These are phyloP conservation scores for Lactarius vividus DNA, from an alignment of 768 basidiomycete species.

Conservation along the genomic window DNA sequence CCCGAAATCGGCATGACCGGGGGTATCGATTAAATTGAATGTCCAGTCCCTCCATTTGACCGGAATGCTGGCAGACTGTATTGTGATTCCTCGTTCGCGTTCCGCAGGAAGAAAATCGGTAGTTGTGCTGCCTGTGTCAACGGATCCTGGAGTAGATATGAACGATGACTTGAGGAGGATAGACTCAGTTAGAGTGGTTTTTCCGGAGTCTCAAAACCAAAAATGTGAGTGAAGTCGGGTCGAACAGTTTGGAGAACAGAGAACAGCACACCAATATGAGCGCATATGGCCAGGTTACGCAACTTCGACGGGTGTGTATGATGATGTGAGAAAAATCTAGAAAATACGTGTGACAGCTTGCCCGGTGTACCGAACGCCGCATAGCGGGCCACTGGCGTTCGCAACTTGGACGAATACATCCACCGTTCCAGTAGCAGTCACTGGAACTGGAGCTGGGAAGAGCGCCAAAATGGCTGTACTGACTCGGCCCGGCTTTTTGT, in stretches of 20 bases:
- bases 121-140: conserved; percentile 87
- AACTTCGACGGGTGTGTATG: conserved; percentile 41
- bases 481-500: conserved; percentile 5
- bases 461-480: not conserved
- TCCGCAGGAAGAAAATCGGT: conserved; percentile 90
- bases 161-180: conserved; percentile 75
- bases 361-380: not conserved
- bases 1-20: conserved; percentile 93
- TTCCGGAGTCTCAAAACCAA: conserved; percentile 69
- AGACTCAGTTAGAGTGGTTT: conserved; percentile 87
- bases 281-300: conserved; percentile 85
- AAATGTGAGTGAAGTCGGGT: conserved; percentile 12
- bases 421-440: not conserved
- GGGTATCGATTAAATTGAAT: conserved; percentile 87
- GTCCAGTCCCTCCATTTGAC: conserved; percentile 83
- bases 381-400: conserved; percentile 3
- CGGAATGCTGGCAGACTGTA: conserved; percentile 89
- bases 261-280: conserved; percentile 68
- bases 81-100: conserved; percentile 87
- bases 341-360: not conserved
- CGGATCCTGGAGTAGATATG: conserved; percentile 70
- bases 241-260: not conserved
- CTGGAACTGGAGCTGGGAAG: not conserved
- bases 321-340: conserved; percentile 28
- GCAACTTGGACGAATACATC: conserved; percentile 15